These are phyloP conservation scores for Tolypocladium guangdongense DNA, from an alignment of 2,329 filamentous ascomycete species.

Conservation along the genomic window DNA sequence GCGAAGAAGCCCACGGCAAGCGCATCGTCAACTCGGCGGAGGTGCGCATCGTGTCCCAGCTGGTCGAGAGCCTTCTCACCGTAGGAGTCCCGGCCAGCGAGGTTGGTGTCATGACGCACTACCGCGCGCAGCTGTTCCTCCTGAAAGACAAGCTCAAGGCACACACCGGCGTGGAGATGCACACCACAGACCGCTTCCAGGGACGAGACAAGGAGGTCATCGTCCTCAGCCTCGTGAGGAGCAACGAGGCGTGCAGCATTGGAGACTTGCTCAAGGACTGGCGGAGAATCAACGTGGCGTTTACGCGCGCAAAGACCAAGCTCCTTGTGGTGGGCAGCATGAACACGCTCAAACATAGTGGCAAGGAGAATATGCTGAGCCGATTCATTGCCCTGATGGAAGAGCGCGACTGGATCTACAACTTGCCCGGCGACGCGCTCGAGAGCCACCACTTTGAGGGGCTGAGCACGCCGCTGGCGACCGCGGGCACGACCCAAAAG, in stretches of 20 bases:
- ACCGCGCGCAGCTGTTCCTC: slow-evolving; percentile 80
- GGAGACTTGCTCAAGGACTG: slow-evolving; percentile 87
- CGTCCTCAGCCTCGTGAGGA: slow-evolving; percentile 76
- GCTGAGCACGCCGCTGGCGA: slow-evolving; percentile 35
- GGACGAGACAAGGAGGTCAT: slow-evolving; percentile 92
- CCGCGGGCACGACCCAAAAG: slow-evolving; percentile 16
- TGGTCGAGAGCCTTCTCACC: slow-evolving; percentile 68
- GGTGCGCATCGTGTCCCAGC: slow-evolving; percentile 63
- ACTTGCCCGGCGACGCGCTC: slow-evolving; percentile 54
- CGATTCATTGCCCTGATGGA: slow-evolving; percentile 72
- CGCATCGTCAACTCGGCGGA: slow-evolving; percentile 86
- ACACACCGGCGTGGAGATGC: slow-evolving; percentile 67
- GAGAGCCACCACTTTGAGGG: slow-evolving; percentile 60
- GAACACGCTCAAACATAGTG: slow-evolving; percentile 64
- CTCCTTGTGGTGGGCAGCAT: slow-evolving; percentile 78
- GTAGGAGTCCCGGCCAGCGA: slow-evolving; percentile 63
- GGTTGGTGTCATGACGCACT: slow-evolving; percentile 94
- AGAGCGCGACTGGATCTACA: slow-evolving; percentile 64
- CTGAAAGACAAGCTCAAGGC: slow-evolving; percentile 61
- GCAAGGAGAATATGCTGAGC: slow-evolving; percentile 63
- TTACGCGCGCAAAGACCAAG: slow-evolving; percentile 88
- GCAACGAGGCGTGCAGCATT: slow-evolving; percentile 72
- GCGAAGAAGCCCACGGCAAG: slow-evolving; percentile 68
- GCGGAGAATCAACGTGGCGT: slow-evolving; percentile 88
- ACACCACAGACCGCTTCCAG: slow-evolving; percentile 95